A percentile compares a stretch with the other conserved stretches of the same genome.
Evolutionary conservation across 768 basidiomycete genomes (phyloP).

Genomic region (Mycena leptocephala): DNA sequence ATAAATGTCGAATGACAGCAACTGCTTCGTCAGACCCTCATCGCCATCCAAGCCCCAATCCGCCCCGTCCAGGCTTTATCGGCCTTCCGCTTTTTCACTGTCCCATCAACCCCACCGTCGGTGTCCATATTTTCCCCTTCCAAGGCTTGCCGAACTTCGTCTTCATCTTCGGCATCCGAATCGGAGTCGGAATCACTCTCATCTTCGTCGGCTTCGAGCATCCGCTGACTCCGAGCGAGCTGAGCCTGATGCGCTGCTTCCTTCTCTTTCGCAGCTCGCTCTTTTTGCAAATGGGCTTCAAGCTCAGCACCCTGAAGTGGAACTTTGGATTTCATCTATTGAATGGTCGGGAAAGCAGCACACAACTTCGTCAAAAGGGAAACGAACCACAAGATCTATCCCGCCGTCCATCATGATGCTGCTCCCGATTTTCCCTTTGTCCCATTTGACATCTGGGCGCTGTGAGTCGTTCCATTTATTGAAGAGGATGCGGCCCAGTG

Average conservation of each 20-base stretch:
- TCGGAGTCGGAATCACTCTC: constrained; percentile 86
- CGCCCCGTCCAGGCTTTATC: constrained; percentile 67
- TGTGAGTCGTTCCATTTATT: constrained; percentile 91
- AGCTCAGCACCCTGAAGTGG: constrained; percentile 92
- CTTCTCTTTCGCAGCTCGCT: constrained; percentile 84
- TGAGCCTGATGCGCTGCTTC: constrained; percentile 91
- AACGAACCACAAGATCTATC: constrained; percentile 75
- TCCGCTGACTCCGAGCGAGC: constrained; percentile 85
- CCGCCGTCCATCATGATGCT: constrained; percentile 87
- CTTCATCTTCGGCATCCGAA: constrained; percentile 76
- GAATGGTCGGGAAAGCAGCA: constrained; percentile 2
- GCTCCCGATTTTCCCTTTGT: constrained; percentile 90
- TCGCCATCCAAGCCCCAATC: constrained; percentile 87
- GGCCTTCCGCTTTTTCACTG: constrained; percentile 56
- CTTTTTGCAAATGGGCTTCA: constrained; percentile 83
- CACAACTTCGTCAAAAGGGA: background rate
- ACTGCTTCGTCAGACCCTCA: constrained; percentile 80
- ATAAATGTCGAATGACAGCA: constrained; percentile 96
- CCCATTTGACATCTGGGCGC: constrained; percentile 87
- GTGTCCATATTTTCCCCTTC: constrained; percentile 66
- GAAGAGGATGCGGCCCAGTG: constrained; percentile 85
- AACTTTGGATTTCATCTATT: constrained; percentile 90
- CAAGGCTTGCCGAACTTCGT: constrained; percentile 71
- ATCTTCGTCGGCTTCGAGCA: constrained; percentile 96
- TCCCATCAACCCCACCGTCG: constrained; percentile 50